Percentiles rank a stretch among this genome's conserved stretches.
phyloP scores from a whole-genome alignment of 345 rosid genomes.

The Populus euphratica region DNA sequence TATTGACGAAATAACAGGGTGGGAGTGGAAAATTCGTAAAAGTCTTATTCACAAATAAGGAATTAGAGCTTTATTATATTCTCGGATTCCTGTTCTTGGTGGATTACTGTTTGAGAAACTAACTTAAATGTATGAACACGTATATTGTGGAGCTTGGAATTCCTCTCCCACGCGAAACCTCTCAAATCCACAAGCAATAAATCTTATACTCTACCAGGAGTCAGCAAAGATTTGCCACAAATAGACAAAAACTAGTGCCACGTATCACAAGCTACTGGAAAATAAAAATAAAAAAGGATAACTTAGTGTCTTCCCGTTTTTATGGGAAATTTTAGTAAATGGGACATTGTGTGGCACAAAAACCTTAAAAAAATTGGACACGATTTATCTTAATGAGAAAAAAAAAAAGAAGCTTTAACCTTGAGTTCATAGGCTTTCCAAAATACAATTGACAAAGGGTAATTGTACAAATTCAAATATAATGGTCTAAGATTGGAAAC shows the following conservation, averaged over 20 bases:
- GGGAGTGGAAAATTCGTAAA: neutral
- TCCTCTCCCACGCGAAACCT: neutral
- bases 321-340: neutral
- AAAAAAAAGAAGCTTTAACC: no score
- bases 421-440: neutral
- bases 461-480: neutral
- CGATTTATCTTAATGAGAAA: neutral
- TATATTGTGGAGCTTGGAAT: neutral
- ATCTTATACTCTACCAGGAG: neutral
- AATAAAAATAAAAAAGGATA: neutral
- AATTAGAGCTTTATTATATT: neutral
- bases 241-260: neutral
- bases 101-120: neutral
- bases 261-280: neutral
- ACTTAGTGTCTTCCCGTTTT: neutral
- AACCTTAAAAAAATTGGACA: neutral
- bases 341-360: neutral
- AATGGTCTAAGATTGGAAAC: neutral
- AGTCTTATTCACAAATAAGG: neutral
- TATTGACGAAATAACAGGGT: neutral
- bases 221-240: neutral
- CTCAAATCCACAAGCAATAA: neutral
- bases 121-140: neutral
- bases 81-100: neutral
- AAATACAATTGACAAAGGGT: neutral